A percentile compares a stretch with the other conserved stretches of the same genome.
These are phyloP conservation scores for Chrysanthemum lavandulifolium DNA, from an alignment of 129 eudicot genomes.

Conservation along the genomic window DNA sequence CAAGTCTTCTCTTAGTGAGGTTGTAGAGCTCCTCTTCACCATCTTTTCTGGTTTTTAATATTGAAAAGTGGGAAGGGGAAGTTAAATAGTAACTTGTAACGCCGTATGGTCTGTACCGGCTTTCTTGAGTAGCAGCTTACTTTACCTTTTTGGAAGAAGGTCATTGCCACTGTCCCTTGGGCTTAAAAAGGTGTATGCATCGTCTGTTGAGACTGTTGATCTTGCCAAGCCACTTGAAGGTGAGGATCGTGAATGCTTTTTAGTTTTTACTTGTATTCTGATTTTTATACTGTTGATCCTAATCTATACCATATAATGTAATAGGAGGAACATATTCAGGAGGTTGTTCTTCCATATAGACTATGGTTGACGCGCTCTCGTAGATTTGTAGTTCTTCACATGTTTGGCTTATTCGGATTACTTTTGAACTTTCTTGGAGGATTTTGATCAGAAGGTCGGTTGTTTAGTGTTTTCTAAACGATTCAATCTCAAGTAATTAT, in stretches of 20 bases:
- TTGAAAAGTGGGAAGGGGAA: constrained; percentile 37
- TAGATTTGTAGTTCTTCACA: constrained; percentile 8
- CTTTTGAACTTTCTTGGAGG: constrained; percentile 6
- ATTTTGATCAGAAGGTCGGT: constrained; percentile 25
- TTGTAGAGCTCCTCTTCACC: constrained; percentile 37
- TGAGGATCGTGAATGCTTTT: constrained; percentile 16
- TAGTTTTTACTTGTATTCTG: not conserved
- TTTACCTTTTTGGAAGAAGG: constrained; percentile 24
- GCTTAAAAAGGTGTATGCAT: not conserved
- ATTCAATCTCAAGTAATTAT: not conserved
- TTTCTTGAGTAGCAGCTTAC: constrained; percentile 22
- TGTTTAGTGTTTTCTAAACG: not conserved
- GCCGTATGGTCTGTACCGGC: constrained; percentile 24
- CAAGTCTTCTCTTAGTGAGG: constrained; percentile 19
- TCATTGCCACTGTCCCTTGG: constrained; percentile 32
- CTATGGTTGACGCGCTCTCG: not conserved
- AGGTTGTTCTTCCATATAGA: constrained; percentile 16
- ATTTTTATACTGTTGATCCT: not conserved
- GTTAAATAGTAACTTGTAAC: constrained; percentile 25
- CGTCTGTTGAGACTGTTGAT: constrained; percentile 31
- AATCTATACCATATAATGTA: not conserved
- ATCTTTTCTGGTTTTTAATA: constrained; percentile 45
- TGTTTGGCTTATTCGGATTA: constrained; percentile 4
- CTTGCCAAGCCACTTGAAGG: constrained; percentile 55
- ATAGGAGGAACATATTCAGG: constrained; percentile 20